Evolutionary conservation across 768 basidiomycete species (phyloP).

Genomic region (Tricholoma sp.): DNA sequence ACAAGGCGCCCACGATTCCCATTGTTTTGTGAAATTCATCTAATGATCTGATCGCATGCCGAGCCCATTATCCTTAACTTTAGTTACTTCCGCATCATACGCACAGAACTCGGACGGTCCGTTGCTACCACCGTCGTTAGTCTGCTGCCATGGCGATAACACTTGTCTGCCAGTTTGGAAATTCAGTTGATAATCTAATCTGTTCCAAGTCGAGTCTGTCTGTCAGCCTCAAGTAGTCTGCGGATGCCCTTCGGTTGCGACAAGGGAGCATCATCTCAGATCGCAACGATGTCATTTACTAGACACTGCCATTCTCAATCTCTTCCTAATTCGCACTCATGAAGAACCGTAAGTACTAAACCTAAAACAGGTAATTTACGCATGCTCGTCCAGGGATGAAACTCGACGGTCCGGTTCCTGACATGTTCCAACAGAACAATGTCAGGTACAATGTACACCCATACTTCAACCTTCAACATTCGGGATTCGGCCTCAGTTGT

Average conservation of each 20-base stretch:
- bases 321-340: no score
- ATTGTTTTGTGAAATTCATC: conserved; percentile 11
- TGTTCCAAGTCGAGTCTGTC: no score
- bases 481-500: neutral
- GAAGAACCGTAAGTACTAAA: no score
- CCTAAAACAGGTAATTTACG: no score
- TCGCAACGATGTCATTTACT: no score
- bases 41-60: neutral
- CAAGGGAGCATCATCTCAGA: neutral
- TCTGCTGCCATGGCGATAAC: conserved; percentile 3
- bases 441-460: neutral
- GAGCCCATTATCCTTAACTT: neutral
- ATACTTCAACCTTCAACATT: neutral
- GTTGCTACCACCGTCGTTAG: neutral
- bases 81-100: neutral
- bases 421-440: neutral
- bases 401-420: neutral
- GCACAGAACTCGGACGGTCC: neutral
- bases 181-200: no score
- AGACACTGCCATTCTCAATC: no score
- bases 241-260: neutral
- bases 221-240: no score
- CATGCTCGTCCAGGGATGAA: neutral
- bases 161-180: neutral
- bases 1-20: conserved; percentile 16